Conservation (phyloP, 176 grass and related monocot genomes). For the Puccinellia tenuiflora region DNA sequence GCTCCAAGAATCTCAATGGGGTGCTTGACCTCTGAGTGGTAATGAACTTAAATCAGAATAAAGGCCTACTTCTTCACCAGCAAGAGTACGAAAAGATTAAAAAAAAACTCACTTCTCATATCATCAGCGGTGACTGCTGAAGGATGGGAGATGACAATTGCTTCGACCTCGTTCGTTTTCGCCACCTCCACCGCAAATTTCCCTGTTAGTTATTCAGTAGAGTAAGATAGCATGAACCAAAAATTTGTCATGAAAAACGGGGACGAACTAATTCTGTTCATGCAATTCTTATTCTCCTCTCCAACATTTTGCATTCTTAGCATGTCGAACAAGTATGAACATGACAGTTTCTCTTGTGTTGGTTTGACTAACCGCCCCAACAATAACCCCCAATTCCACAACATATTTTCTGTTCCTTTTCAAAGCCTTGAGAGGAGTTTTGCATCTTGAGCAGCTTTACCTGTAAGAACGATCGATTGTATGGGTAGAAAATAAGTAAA, state of each 20-base stretch:
- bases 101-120: slow-evolving; percentile 17
- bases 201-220: not conserved
- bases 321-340: not conserved
- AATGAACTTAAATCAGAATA: not conserved
- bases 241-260: not conserved
- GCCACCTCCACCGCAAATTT: slow-evolving; percentile 14
- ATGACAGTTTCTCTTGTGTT: not conserved
- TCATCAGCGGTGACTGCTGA: not conserved
- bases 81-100: not conserved
- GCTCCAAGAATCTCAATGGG: slow-evolving; percentile 40
- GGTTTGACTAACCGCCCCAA: slow-evolving; percentile 25
- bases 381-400: slow-evolving; percentile 29
- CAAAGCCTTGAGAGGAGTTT: slow-evolving; percentile 20
- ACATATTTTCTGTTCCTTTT: not conserved
- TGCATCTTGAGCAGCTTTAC: slow-evolving; percentile 7
- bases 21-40: slow-evolving; percentile 1
- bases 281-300: not conserved
- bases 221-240: not conserved
- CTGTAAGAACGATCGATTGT: not conserved
- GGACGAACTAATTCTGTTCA: not conserved
- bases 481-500: not conserved
- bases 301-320: not conserved
- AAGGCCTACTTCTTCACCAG: not conserved
- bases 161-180: slow-evolving; percentile 16
- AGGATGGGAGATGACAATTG: slow-evolving; percentile 29